Evolutionary conservation across 1,284 basidiomycete species (phyloP), one percentile per base, ranked within the genome.

Genomic region (Austroboletus niveus): DNA sequence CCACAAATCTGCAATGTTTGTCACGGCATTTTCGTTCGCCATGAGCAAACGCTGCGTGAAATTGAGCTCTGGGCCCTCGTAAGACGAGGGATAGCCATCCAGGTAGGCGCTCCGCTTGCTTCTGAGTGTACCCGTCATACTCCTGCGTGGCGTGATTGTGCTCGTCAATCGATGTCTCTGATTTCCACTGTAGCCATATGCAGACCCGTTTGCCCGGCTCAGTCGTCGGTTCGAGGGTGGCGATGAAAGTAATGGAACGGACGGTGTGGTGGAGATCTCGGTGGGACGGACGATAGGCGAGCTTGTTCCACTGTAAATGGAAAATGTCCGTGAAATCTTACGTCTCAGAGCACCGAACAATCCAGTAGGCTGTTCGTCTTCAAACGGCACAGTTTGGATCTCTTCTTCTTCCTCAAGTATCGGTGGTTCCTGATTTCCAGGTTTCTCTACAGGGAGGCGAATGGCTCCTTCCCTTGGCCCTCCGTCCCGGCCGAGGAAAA

Each of bases 1-100:
- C 93, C 94, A 96, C 14, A 96, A 74, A 71, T 95, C 93, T 5
- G 91, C 88, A 58, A 96, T 89, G 57, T 87, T 89, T 46, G 89
- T 92, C 8, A 94, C 91, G 1, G 89, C 87, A 63, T 92, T 89
- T 66, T 94, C 92, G 69, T 95, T 94, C 5, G 94, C 92, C 72
- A 96, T 85, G 29, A 96, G 74, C n/a, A 96, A 69, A 56, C 91
- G 81, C 65, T 98, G 92, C 0, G 95, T 90, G 60, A 98, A 92
- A 62, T 89, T 91, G 48, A 88, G 74, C 58, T 87, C 85, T 52
- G 69, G 69, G 17, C 68, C 69, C 8, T 72, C 69, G 41, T 72
- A 71, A 10, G 69, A 63, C 1, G 71, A 72, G 15, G 71, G 71
- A 41, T 64, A 59, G 47, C 71, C 71, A 53, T 77, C 76, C 40